These are phyloP conservation scores for Mycena vulgaris DNA, from an alignment of 768 basidiomycete species.

Conservation along the genomic window DNA sequence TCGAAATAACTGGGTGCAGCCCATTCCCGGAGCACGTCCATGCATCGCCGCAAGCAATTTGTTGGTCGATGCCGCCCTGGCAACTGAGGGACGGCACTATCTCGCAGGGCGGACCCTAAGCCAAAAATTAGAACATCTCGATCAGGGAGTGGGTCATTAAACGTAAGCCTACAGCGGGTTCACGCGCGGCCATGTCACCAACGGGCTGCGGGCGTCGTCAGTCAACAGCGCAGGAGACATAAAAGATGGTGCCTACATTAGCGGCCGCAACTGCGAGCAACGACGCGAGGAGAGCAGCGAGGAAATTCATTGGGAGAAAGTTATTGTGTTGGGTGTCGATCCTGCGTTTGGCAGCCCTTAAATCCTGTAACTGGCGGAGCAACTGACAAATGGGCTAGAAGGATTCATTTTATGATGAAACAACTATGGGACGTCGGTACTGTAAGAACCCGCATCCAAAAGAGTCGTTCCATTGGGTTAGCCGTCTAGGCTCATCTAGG, in stretches of 20 bases:
- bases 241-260: slow-evolving; percentile 4
- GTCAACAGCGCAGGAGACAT: not conserved
- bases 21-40: slow-evolving; percentile 14
- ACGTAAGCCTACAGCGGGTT: not conserved
- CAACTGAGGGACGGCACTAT: slow-evolving; percentile 18
- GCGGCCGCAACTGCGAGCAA: slow-evolving; percentile 24
- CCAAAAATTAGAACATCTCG: not conserved
- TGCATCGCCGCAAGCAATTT: not conserved
- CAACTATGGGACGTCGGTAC: too few species aligned
- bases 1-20: slow-evolving; percentile 1
- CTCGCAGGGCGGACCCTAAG: not conserved
- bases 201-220: slow-evolving; percentile 8
- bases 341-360: too few species aligned
- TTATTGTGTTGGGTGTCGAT: not conserved
- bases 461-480: too few species aligned
- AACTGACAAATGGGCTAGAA: too few species aligned
- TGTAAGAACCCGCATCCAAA: too few species aligned
- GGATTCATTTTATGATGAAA: too few species aligned
- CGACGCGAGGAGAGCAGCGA: slow-evolving; percentile 10
- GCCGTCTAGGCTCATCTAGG: too few species aligned
- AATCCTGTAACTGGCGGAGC: too few species aligned
- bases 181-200: not conserved
- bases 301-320: slow-evolving; percentile 16
- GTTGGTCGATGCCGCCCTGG: slow-evolving; percentile 19
- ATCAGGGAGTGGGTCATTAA: too few species aligned